Percentiles rank a stretch among this genome's conserved stretches.
phyloP scores from a whole-genome alignment of 176 grass and related monocot genomes.

The Musa itinerans region DNA sequence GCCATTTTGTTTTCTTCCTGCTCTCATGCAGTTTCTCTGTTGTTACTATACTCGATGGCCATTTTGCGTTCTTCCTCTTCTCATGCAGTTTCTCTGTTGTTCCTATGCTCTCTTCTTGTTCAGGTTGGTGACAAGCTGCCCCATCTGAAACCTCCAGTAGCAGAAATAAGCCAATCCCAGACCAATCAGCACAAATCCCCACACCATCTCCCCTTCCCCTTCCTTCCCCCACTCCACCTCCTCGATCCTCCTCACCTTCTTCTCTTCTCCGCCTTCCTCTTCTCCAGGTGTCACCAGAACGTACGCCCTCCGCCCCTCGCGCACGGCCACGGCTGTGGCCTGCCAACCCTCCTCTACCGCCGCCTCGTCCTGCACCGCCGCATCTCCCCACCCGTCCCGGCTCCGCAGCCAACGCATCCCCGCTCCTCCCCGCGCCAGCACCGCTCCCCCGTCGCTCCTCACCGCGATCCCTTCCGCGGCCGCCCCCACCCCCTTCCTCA shows the following conservation, averaged over 20 bases:
- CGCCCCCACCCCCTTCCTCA: conserved; percentile 5
- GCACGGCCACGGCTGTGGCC: conserved; percentile 40
- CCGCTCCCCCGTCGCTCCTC: conserved; percentile 35
- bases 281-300: conserved; percentile 29
- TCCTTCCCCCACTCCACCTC: conserved; percentile 66
- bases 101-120: conserved; percentile 57
- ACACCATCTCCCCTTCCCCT: conserved; percentile 63
- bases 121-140: conserved; percentile 52
- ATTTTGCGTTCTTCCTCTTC: no score
- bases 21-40: no score
- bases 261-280: conserved; percentile 5
- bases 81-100: neutral
- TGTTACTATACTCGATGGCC: neutral
- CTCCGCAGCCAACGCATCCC: conserved; percentile 36
- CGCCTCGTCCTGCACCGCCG: conserved; percentile 27
- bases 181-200: conserved; percentile 43
- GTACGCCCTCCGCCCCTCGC: conserved; percentile 54
- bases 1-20: no score
- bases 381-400: conserved; percentile 56
- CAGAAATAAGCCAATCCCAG: conserved; percentile 54
- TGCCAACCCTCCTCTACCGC: conserved; percentile 7
- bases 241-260: conserved; percentile 34
- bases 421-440: conserved; percentile 24
- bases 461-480: conserved; percentile 32
- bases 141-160: conserved; percentile 93